Evolutionary conservation across 129 eudicot species (phyloP).

Genomic region (Calendula officinalis): DNA sequence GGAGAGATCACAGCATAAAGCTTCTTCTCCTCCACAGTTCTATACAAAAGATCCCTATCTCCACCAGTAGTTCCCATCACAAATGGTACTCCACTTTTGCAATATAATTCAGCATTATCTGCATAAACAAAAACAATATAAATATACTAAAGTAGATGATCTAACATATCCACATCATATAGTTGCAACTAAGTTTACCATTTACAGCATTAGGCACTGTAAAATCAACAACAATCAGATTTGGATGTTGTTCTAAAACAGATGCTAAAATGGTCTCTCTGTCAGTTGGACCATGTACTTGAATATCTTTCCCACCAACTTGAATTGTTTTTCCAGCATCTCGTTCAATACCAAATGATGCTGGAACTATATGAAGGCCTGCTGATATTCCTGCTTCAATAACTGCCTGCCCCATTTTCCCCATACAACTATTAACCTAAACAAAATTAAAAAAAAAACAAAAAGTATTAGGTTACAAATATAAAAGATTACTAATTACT

Average conservation of each 20-base stretch:
- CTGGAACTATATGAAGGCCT: constrained; percentile 70
- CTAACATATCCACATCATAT: background rate
- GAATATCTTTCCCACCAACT: constrained; percentile 68
- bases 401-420: constrained; percentile 89
- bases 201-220: constrained; percentile 85
- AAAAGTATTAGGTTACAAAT: background rate
- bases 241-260: constrained; percentile 49
- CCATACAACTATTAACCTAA: constrained; percentile 84
- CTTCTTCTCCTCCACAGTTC: constrained; percentile 69
- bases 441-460: background rate
- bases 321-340: constrained; percentile 65
- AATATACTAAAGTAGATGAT: constrained; percentile 3
- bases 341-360: constrained; percentile 61
- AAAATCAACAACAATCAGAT: constrained; percentile 75
- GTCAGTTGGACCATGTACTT: constrained; percentile 60
- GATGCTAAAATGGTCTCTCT: constrained; percentile 60
- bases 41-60: constrained; percentile 72
- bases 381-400: constrained; percentile 77
- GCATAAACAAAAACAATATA: constrained; percentile 2
- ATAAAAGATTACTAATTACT: background rate
- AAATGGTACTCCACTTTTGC: constrained; percentile 85
- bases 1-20: constrained; percentile 93
- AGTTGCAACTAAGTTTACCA: constrained; percentile 41
- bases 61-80: constrained; percentile 99
- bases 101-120: constrained; percentile 84